Conservation (phyloP, 2,329 filamentous ascomycete species). For the Chrysoporthe austroafricana region DNA sequence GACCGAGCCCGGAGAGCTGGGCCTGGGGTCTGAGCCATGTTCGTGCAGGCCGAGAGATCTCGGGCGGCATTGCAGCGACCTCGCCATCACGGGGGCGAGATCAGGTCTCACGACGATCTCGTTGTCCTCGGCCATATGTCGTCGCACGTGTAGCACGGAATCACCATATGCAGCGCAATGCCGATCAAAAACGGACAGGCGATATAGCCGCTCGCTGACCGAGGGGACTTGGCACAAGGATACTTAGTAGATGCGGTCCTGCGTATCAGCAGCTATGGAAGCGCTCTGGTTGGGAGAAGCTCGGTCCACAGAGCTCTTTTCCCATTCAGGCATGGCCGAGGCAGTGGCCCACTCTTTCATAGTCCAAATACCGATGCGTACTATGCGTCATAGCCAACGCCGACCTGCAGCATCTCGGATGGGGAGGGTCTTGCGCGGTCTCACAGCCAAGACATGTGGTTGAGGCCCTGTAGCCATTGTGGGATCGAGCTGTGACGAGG, state of each 20-base stretch:
- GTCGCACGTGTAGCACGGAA: not conserved
- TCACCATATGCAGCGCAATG: not conserved
- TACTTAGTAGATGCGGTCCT: not conserved
- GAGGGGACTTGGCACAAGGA: not conserved
- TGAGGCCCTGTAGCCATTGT: slow-evolving; percentile 7
- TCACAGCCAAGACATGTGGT: slow-evolving; percentile 6
- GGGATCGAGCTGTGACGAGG: slow-evolving; percentile 5
- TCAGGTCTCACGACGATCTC: not conserved
- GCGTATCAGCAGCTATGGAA: slow-evolving; percentile 21
- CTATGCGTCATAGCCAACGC: not conserved
- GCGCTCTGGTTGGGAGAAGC: slow-evolving; percentile 24
- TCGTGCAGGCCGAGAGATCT: not conserved
- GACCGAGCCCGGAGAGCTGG: not conserved
- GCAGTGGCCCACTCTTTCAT: slow-evolving; percentile 2
- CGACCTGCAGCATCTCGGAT: not conserved
- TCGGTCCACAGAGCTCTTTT: slow-evolving; percentile 23
- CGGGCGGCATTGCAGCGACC: not conserved
- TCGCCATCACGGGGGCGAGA: not conserved
- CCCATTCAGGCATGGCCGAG: slow-evolving; percentile 19
- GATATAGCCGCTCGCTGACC: slow-evolving; percentile 17
- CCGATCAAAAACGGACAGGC: not conserved
- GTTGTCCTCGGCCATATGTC: slow-evolving; percentile 6
- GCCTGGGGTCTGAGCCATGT: not conserved
- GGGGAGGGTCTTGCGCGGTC: not conserved
- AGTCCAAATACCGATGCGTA: not conserved